Conservation (phyloP, 2,329 filamentous ascomycete genomes). For the Amauroascus niger region DNA sequence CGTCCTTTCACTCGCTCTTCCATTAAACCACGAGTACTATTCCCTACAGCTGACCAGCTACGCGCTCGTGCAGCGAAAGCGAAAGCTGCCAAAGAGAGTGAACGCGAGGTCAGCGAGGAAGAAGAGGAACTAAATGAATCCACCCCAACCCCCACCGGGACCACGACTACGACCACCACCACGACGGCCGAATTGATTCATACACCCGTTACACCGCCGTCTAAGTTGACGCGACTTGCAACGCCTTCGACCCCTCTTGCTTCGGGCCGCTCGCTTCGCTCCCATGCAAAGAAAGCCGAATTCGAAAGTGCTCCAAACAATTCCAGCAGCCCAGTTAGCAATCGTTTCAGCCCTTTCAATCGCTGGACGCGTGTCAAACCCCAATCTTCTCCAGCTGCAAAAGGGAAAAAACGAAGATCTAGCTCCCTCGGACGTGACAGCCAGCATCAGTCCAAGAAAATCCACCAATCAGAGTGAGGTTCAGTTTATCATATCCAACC, state of each 20-base stretch:
- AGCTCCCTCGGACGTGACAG: slow-evolving; percentile 22
- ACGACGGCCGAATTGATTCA: slow-evolving; percentile 16
- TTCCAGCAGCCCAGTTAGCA: slow-evolving; percentile 23
- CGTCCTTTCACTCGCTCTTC: slow-evolving; percentile 49
- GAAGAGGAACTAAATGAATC: slow-evolving; percentile 12
- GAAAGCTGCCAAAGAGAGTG: neutral
- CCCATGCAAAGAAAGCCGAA: slow-evolving; percentile 23
- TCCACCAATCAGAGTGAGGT: slow-evolving; percentile 8
- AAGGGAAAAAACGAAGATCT: slow-evolving; percentile 30
- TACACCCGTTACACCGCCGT: slow-evolving; percentile 20
- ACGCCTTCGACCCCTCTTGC: slow-evolving; percentile 28
- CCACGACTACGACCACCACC: too few species aligned
- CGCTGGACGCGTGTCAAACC: slow-evolving; percentile 32
- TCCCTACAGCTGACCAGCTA: slow-evolving; percentile 40
- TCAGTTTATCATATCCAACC: neutral
- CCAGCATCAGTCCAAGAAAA: slow-evolving; percentile 13
- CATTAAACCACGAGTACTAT: slow-evolving; percentile 53
- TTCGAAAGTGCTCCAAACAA: slow-evolving; percentile 22
- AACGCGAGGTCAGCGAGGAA: slow-evolving; percentile 38
- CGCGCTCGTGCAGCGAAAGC: slow-evolving; percentile 27
- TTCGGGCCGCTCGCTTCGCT: slow-evolving; percentile 28
- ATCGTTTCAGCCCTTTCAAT: slow-evolving; percentile 31
- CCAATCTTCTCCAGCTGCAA: slow-evolving; percentile 19
- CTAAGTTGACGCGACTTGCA: slow-evolving; percentile 16
- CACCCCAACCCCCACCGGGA: too few species aligned